These are phyloP conservation scores for Vitis hybrid DNA, from an alignment of 177 flowering plant genomes.

Conservation along the genomic window DNA sequence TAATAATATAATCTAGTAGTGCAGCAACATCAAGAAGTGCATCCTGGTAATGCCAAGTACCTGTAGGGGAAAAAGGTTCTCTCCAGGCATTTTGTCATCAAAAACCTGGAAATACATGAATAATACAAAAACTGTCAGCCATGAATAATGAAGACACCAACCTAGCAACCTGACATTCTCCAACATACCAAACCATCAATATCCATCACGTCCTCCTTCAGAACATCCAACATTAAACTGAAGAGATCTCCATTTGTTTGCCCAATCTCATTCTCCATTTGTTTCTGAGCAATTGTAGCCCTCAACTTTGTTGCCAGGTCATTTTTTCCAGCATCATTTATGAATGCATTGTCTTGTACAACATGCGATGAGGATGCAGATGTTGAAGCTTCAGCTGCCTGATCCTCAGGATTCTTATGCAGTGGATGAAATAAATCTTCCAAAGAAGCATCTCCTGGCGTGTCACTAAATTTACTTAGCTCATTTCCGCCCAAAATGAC, in stretches of 20 bases:
- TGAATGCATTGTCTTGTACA: slow-evolving; percentile 33
- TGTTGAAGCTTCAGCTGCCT: slow-evolving; percentile 65
- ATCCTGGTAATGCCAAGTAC: slow-evolving; percentile 28
- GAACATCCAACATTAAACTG: slow-evolving; percentile 78
- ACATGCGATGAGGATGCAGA: slow-evolving; percentile 64
- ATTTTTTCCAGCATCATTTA: slow-evolving; percentile 57
- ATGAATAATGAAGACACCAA: not conserved
- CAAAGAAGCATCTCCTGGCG: slow-evolving; percentile 91
- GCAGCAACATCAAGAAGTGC: too few relatives aligned
- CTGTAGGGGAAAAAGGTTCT: slow-evolving; percentile 83
- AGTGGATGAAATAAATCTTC: slow-evolving; percentile 88
- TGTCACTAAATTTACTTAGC: slow-evolving; percentile 88
- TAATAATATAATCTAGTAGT: too few relatives aligned
- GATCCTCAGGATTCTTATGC: slow-evolving; percentile 48
- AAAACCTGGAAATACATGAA: slow-evolving; percentile 58
- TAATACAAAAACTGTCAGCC: slow-evolving; percentile 2
- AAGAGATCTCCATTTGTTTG: slow-evolving; percentile 70
- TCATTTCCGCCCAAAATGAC: slow-evolving; percentile 48
- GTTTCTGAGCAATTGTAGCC: slow-evolving; percentile 87
- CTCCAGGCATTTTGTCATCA: slow-evolving; percentile 86
- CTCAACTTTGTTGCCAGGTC: slow-evolving; percentile 82
- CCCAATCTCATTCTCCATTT: slow-evolving; percentile 72
- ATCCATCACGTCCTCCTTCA: slow-evolving; percentile 80
- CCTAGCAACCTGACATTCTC: not conserved
- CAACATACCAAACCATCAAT: slow-evolving; percentile 79